Conservation (phyloP, 768 basidiomycete genomes). For the Phanerochaete sordida region DNA sequence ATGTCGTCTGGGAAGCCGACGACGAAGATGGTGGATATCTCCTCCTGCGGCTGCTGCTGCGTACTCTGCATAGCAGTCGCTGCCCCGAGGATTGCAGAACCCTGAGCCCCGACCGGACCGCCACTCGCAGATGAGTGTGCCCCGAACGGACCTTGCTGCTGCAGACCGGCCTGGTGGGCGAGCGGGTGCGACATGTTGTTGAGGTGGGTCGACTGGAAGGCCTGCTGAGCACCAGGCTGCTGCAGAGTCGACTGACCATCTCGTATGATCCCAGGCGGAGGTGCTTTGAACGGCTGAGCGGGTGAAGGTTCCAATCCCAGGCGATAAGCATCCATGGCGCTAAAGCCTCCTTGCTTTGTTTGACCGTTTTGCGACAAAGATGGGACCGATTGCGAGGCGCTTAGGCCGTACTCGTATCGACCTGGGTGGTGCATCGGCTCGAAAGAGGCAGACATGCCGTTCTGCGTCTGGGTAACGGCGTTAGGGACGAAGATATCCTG, state of each 20-base stretch:
- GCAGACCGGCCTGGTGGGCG: slow-evolving; percentile 30
- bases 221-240: slow-evolving; percentile 26
- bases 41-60: slow-evolving; percentile 49
- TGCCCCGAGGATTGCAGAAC: neutral
- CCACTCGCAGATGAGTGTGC: slow-evolving; percentile 54
- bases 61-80: slow-evolving; percentile 19
- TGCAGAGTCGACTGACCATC: slow-evolving; percentile 32
- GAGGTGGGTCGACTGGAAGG: slow-evolving; percentile 32
- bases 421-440: slow-evolving; percentile 22
- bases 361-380: slow-evolving; percentile 4
- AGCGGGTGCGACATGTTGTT: slow-evolving; percentile 36
- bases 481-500: slow-evolving; percentile 23
- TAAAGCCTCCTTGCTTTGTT: slow-evolving; percentile 17
- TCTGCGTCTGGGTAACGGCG: slow-evolving; percentile 33
- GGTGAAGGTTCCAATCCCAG: slow-evolving; percentile 20
- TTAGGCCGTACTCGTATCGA: slow-evolving; percentile 31
- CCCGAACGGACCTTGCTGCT: slow-evolving; percentile 75
- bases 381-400: slow-evolving; percentile 17
- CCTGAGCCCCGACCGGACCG: slow-evolving; percentile 17
- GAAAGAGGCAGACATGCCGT: slow-evolving; percentile 20
- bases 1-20: slow-evolving; percentile 99
- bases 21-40: slow-evolving; percentile 96
- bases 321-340: slow-evolving; percentile 19
- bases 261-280: slow-evolving; percentile 12
- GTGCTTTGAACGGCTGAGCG: slow-evolving; percentile 13